Evolutionary conservation across 345 rosid genomes (phyloP).

Genomic region (Eucalyptus marginata): DNA sequence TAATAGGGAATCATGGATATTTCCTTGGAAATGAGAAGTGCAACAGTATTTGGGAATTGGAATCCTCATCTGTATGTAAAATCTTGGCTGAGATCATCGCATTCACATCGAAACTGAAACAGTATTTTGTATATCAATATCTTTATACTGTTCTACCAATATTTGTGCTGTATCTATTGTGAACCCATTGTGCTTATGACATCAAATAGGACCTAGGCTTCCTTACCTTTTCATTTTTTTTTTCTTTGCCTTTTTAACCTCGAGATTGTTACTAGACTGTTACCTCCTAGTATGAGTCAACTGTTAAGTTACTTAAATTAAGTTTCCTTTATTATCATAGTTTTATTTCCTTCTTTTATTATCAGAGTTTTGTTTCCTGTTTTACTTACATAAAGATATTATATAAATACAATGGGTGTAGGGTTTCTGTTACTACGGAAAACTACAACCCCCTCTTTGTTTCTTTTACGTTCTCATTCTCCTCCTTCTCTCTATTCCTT

Average conservation of each 20-base stretch:
- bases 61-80: background rate
- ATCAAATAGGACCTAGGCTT: background rate
- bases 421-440: no score
- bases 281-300: background rate
- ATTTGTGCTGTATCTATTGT: background rate
- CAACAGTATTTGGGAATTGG: background rate
- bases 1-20: background rate
- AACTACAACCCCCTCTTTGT: no score
- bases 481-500: no score
- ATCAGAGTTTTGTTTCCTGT: no score
- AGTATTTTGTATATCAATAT: background rate
- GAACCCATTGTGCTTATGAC: background rate
- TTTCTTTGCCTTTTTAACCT: background rate
- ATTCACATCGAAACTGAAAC: background rate
- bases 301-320: no score
- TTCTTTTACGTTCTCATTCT: no score
- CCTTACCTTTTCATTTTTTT: background rate
- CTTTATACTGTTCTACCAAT: background rate
- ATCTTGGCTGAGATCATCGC: background rate
- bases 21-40: background rate
- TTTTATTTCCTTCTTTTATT: no score
- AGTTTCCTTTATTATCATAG: no score
- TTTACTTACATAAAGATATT: no score
- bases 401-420: no score
- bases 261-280: background rate